Percentiles rank a stretch among this genome's conserved stretches.
phyloP scores from a whole-genome alignment of 371 early-diverging fungal species.

The Nosema granulosis region DNA sequence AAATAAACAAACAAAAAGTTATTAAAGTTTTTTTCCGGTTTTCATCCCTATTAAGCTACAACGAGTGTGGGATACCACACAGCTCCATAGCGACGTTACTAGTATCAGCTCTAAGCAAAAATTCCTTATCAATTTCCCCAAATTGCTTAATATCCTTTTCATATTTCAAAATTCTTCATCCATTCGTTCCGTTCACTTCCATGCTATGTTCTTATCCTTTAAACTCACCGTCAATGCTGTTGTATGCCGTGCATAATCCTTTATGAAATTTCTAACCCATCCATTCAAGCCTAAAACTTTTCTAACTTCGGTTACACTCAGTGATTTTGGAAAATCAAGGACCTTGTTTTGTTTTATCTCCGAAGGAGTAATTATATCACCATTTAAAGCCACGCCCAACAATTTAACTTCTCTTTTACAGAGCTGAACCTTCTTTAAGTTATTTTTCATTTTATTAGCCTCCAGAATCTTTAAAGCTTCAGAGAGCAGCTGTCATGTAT shows the following conservation, averaged over 20 bases:
- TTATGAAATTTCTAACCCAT: slow-evolving; percentile 3
- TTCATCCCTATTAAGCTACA: too few relatives aligned
- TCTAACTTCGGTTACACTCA: background rate
- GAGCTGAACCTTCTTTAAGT: slow-evolving; percentile 30
- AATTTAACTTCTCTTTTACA: slow-evolving; percentile 35
- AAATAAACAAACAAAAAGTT: too few relatives aligned
- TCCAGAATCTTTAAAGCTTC: slow-evolving; percentile 25
- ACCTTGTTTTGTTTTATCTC: slow-evolving; percentile 31
- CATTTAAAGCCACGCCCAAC: slow-evolving; percentile 26
- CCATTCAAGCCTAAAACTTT: slow-evolving; percentile 7
- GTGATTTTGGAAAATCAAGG: slow-evolving; percentile 1
- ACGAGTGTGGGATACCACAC: too few relatives aligned
- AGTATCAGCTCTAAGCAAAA: slow-evolving; percentile 53
- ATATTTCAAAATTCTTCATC: background rate
- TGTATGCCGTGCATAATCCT: slow-evolving; percentile 18
- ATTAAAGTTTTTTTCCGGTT: too few relatives aligned
- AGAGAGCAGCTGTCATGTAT: slow-evolving; percentile 37
- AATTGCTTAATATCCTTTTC: slow-evolving; percentile 4
- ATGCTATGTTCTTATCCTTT: slow-evolving; percentile 3
- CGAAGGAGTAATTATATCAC: background rate
- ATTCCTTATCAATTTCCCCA: slow-evolving; percentile 22
- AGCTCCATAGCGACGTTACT: slow-evolving; percentile 43
- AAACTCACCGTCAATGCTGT: slow-evolving; percentile 4
- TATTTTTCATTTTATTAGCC: slow-evolving; percentile 19
- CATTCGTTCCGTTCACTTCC: slow-evolving; percentile 24